Evolutionary conservation across 805 yeast genomes (phyloP).

Genomic region (Candida alai): DNA sequence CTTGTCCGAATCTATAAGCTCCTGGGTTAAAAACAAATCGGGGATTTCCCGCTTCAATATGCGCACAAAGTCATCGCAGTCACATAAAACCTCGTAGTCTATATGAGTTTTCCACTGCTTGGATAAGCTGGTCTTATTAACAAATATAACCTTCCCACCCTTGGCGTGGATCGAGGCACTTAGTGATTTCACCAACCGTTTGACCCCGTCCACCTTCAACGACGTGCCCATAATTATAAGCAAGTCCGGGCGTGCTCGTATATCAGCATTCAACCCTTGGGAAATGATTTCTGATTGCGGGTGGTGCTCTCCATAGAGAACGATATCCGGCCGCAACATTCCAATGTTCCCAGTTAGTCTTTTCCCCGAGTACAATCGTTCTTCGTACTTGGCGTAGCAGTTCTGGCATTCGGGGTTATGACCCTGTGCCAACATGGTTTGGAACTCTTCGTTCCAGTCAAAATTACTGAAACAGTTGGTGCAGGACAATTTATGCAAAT

Average conservation of each 20-base stretch:
- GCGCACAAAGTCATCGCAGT: slow-evolving; percentile 79
- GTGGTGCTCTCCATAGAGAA: slow-evolving; percentile 90
- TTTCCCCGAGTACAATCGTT: slow-evolving; percentile 65
- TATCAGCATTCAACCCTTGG: slow-evolving; percentile 61
- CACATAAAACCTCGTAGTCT: slow-evolving; percentile 75
- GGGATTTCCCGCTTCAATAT: slow-evolving; percentile 53
- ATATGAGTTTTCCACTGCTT: slow-evolving; percentile 67
- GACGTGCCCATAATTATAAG: slow-evolving; percentile 92
- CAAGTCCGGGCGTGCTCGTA: slow-evolving; percentile 66
- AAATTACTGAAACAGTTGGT: slow-evolving; percentile 59
- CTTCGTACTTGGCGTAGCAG: slow-evolving; percentile 56
- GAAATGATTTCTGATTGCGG: slow-evolving; percentile 82
- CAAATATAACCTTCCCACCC: slow-evolving; percentile 73
- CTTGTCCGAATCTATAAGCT: slow-evolving; percentile 42
- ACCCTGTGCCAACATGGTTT: slow-evolving; percentile 51
- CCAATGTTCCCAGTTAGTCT: slow-evolving; percentile 71
- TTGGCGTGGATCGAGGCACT: slow-evolving; percentile 60
- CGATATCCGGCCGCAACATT: slow-evolving; percentile 79
- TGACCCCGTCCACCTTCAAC: slow-evolving; percentile 85
- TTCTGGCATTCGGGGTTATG: slow-evolving; percentile 71
- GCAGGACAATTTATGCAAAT: slow-evolving; percentile 71
- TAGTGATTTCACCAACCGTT: slow-evolving; percentile 63
- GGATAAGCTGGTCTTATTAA: slow-evolving; percentile 66
- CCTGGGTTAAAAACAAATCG: slow-evolving; percentile 57
- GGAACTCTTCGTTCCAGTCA: slow-evolving; percentile 58